Conservation (phyloP, 2,329 filamentous ascomycete genomes). For the Fusarium sp. region DNA sequence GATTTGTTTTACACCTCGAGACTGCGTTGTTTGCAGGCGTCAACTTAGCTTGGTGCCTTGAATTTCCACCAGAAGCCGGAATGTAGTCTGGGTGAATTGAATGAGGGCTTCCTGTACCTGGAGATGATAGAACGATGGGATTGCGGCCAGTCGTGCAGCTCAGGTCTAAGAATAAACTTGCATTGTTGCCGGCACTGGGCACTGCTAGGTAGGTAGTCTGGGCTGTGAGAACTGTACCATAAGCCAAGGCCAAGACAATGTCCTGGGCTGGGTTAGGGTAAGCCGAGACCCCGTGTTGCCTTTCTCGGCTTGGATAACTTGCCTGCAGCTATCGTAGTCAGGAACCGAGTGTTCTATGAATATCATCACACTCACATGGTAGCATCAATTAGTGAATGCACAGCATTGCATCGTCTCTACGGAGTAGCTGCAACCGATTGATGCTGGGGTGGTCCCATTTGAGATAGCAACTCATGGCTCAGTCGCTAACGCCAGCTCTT, state of each 20-base stretch:
- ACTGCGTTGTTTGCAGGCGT: background rate
- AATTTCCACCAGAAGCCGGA: background rate
- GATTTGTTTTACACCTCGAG: background rate
- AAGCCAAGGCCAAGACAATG: constrained; percentile 10
- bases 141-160: constrained; percentile 28
- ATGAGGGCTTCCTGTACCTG: background rate
- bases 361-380: constrained; percentile 6
- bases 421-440: background rate
- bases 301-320: constrained; percentile 16
- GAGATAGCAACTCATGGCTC: background rate
- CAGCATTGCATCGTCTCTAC: constrained; percentile 2
- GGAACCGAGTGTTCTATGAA: constrained; percentile 21
- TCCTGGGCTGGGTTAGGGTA: constrained; percentile 1
- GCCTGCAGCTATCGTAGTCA: constrained; percentile 29
- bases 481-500: constrained; percentile 5
- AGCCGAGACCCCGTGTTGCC: background rate
- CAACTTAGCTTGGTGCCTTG: background rate
- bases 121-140: constrained; percentile 16
- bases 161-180: constrained; percentile 25
- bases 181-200: constrained; percentile 9
- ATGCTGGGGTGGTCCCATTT: background rate
- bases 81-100: background rate
- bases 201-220: background rate
- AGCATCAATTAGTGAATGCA: constrained; percentile 21
- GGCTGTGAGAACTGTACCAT: background rate